Conservation (phyloP, 108 stramenopile genomes). For the Fistulifera pelliculosa region DNA sequence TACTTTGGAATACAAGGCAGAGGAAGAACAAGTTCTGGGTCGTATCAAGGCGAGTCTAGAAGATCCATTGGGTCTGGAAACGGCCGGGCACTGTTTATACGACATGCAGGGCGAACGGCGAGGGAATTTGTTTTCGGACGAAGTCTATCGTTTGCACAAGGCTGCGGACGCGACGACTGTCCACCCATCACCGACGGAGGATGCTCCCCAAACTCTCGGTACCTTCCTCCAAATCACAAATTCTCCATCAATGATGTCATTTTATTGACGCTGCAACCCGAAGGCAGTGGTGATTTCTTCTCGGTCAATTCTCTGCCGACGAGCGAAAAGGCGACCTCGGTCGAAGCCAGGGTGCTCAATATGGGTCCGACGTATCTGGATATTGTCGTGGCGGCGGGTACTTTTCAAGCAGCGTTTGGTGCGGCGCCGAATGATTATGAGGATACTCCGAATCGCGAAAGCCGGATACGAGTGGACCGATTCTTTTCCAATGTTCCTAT, state of each 20-base stretch:
- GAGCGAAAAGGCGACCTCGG: slow-evolving; percentile 36
- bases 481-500: slow-evolving; percentile 84
- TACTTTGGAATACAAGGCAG: slow-evolving; percentile 59
- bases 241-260: slow-evolving; percentile 76
- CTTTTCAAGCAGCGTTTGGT: slow-evolving; percentile 67
- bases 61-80: slow-evolving; percentile 59
- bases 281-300: slow-evolving; percentile 77
- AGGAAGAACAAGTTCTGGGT: slow-evolving; percentile 72
- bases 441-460: slow-evolving; percentile 36
- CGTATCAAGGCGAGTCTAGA: slow-evolving; percentile 60
- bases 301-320: slow-evolving; percentile 40
- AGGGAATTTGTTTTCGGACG: slow-evolving; percentile 77
- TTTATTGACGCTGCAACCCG: slow-evolving; percentile 65
- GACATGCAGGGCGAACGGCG: slow-evolving; percentile 68
- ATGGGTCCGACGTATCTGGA: slow-evolving; percentile 73
- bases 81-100: slow-evolving; percentile 55
- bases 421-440: slow-evolving; percentile 63
- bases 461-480: slow-evolving; percentile 59
- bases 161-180: slow-evolving; percentile 60
- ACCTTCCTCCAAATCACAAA: slow-evolving; percentile 65
- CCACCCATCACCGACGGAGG: not conserved
- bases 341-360: slow-evolving; percentile 62
- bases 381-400: slow-evolving; percentile 55
- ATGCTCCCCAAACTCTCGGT: not conserved
- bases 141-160: slow-evolving; percentile 75